Base-by-base conservation (phyloP, 129 eudicot genomes). In the Escallonia rubra region DNA sequence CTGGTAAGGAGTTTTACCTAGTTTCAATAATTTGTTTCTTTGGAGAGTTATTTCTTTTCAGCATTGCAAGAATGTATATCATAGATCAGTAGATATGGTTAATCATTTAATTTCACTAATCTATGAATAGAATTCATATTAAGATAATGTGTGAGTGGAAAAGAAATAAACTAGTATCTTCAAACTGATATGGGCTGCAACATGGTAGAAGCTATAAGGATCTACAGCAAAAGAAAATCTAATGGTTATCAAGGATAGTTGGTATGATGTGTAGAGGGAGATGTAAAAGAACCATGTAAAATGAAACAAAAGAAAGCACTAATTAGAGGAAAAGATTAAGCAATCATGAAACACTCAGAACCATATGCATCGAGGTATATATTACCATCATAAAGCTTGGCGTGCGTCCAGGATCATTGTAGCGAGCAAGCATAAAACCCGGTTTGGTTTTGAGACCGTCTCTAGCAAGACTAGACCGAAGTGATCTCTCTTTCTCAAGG, bases 331-430 rank as follows among this genome's bases (percentile, higher is more conserved):
- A 63, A 46, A 51, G 13, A 49, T 39, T 23, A 61, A 8, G 39
- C 8, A 4, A 41, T 12, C 14, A 10, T 4, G 10, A 41, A 41
- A 41, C 7, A 43, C 65, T 49, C 43, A 44, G 42, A 40, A 44
- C 12, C 43, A 34, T 11, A 59, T 47, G 49, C 73, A 58, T 49
- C 7, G 43, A 10, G 9, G 9, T 40, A 4, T 49, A 10, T 4
- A 72, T 62, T 85, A 89, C 99, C 99, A 86, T 78, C 79, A 79
- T 82, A 64, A 89, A 93, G 78, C 80, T 86, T 83, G 85, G 80
- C 5, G 99, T 93, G 69, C 96, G 80, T 44, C 99, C 99, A 59
- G 99, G 99, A 77, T 93, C 96, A 57, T 93, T 93, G 81, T 93
- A 93, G 54, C 99, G 87, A 55, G 96, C 99, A 47, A 93, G 72